Percentiles rank a stretch among this genome's conserved stretches.
Conservation (phyloP, 2,329 filamentous ascomycete genomes). For the Raffaelea deltoideospora region DNA sequence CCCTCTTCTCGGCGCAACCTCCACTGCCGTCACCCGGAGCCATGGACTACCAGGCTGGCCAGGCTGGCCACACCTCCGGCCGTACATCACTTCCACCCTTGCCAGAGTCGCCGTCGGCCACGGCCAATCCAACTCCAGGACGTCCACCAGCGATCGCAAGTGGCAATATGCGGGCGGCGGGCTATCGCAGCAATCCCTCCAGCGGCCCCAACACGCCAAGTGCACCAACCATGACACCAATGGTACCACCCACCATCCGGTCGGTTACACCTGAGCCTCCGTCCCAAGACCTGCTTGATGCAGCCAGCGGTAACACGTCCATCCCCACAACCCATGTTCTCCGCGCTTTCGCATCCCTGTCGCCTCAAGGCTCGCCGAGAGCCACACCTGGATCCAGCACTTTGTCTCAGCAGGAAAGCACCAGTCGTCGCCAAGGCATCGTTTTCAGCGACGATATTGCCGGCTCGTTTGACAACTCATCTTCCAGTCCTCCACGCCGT, state of each 20-base stretch:
- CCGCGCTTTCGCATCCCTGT: constrained; percentile 19
- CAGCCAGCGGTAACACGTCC: background rate
- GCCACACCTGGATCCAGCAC: constrained; percentile 28
- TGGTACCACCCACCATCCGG: constrained; percentile 34
- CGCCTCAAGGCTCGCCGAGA: constrained; percentile 31
- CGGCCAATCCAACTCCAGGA: constrained; percentile 8
- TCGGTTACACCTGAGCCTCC: constrained; percentile 49
- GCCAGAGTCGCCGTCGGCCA: constrained; percentile 12
- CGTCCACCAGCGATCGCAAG: constrained; percentile 11
- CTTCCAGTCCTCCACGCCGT: constrained; percentile 25
- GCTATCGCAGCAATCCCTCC: background rate
- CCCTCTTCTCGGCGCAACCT: too few relatives aligned
- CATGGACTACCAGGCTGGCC: too few relatives aligned
- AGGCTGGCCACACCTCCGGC: background rate
- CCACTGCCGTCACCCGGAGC: too few relatives aligned
- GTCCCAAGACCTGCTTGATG: background rate
- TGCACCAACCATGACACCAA: too few relatives aligned
- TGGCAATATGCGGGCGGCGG: constrained; percentile 4
- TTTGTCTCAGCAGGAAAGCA: constrained; percentile 12
- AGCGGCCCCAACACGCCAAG: background rate
- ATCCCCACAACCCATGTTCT: constrained; percentile 8
- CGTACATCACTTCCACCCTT: constrained; percentile 10
- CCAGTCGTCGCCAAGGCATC: constrained; percentile 36
- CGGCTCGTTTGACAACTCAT: constrained; percentile 31
- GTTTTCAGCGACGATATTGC: constrained; percentile 43